A percentile compares a stretch with the other conserved stretches of the same genome.
Evolutionary conservation across 2,329 filamentous ascomycete species (phyloP).

Genomic region (Ceratocystis diversiconidia): DNA sequence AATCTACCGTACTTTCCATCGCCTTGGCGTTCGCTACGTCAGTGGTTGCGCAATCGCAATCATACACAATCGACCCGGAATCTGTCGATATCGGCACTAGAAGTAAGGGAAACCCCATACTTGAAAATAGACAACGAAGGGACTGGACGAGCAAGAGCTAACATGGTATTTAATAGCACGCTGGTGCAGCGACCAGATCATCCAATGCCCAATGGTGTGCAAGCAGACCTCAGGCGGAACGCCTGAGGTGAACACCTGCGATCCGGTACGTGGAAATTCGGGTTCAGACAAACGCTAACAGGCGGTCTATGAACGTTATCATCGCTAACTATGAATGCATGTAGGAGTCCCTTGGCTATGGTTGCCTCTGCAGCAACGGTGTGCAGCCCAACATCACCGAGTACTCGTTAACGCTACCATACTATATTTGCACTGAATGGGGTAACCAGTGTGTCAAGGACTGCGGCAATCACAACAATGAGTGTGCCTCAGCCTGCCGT

Average conservation of each 20-base stretch:
- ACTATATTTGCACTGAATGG: conserved; percentile 60
- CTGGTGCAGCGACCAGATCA: conserved; percentile 53
- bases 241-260: conserved; percentile 49
- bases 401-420: conserved; percentile 66
- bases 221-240: conserved; percentile 40
- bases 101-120: conserved; percentile 30
- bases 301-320: too few relatives aligned
- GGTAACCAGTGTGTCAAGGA: conserved; percentile 50
- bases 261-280: conserved; percentile 37
- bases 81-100: conserved; percentile 39
- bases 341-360: conserved; percentile 48
- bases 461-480: conserved; percentile 40
- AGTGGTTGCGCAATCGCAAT: conserved; percentile 38
- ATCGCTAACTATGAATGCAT: neutral
- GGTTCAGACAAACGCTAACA: too few relatives aligned
- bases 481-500: conserved; percentile 48
- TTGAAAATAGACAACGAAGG: too few relatives aligned
- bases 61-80: conserved; percentile 46
- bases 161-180: conserved; percentile 27
- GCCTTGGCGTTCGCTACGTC: conserved; percentile 41
- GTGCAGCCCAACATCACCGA: conserved; percentile 56
- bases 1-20: conserved; percentile 24
- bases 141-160: neutral
- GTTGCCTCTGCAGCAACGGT: conserved; percentile 56
- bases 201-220: conserved; percentile 60